Evolutionary conservation across 768 basidiomycete genomes (phyloP).

Genomic region (Pulveroboletus sp.): DNA sequence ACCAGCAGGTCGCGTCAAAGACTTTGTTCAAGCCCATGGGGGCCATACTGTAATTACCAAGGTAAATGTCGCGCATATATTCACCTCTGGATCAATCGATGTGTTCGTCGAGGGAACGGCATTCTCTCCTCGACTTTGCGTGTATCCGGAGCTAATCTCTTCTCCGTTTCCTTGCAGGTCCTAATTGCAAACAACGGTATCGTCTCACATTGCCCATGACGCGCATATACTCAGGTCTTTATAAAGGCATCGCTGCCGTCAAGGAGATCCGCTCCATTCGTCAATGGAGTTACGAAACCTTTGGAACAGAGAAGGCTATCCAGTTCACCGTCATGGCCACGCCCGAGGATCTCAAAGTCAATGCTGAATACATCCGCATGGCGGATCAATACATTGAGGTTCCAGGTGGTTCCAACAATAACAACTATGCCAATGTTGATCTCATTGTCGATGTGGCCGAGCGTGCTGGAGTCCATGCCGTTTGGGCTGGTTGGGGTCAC

Average conservation of each 20-base stretch:
- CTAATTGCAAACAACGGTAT: slow-evolving; percentile 97
- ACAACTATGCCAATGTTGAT: slow-evolving; percentile 99
- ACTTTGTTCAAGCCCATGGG: slow-evolving; percentile 87
- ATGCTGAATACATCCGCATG: slow-evolving; percentile 99
- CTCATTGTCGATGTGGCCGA: slow-evolving; percentile 98
- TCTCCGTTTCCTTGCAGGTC: slow-evolving; percentile 48
- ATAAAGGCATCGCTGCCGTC: slow-evolving; percentile 92
- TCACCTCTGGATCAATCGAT: slow-evolving; percentile 6
- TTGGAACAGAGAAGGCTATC: slow-evolving; percentile 91
- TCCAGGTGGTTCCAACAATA: slow-evolving; percentile 96
- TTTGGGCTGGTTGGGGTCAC: slow-evolving; percentile 99
- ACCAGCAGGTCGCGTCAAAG: slow-evolving; percentile 69
- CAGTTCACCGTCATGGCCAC: slow-evolving; percentile 99
- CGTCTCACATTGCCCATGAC: slow-evolving; percentile 10
- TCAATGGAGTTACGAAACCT: slow-evolving; percentile 99
- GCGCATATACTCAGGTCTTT: slow-evolving; percentile 23
- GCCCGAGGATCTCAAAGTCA: slow-evolving; percentile 96
- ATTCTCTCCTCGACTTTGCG: neutral
- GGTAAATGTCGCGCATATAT: slow-evolving; percentile 44
- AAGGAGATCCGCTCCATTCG: slow-evolving; percentile 99
- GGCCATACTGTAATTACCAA: slow-evolving; percentile 99
- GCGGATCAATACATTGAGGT: slow-evolving; percentile 99
- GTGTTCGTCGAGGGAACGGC: neutral
- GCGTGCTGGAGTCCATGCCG: slow-evolving; percentile 94
- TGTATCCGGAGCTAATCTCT: slow-evolving; percentile 6